Conservation (phyloP, 192 early-diverging fungal species). For the Entomortierella beljakovae region DNA sequence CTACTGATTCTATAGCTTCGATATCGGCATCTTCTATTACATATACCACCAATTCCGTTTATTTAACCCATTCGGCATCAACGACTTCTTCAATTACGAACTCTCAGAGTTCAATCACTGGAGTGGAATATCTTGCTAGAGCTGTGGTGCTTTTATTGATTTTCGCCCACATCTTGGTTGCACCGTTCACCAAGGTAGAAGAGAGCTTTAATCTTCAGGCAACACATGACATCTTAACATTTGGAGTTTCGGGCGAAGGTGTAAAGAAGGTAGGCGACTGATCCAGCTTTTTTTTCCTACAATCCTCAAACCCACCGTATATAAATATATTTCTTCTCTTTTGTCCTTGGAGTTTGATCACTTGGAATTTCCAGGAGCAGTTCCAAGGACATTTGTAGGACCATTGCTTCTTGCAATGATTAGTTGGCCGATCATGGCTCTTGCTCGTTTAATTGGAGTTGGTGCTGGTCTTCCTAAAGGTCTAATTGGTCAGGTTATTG, state of each 20-base stretch:
- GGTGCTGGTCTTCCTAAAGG: conserved; percentile 43
- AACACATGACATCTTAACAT: conserved; percentile 85
- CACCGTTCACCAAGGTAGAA: conserved; percentile 95
- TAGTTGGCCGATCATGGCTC: conserved; percentile 60
- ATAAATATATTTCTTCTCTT: not conserved
- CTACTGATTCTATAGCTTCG: not conserved
- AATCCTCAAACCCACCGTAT: not conserved
- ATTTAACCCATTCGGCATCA: not conserved
- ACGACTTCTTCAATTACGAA: conserved; percentile 2
- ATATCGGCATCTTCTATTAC: not conserved
- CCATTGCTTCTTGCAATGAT: conserved; percentile 71
- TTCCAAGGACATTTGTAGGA: conserved; percentile 93
- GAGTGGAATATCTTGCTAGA: conserved; percentile 1
- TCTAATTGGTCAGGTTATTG: conserved; percentile 53
- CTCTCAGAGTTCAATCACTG: conserved; percentile 1
- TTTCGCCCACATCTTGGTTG: conserved; percentile 52
- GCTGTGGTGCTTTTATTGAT: conserved; percentile 19
- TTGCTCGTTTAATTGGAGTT: conserved; percentile 25
- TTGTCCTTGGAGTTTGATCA: conserved; percentile 67
- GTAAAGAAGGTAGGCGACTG: conserved; percentile 32
- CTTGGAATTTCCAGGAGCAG: conserved; percentile 92
- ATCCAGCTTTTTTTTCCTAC: not conserved
- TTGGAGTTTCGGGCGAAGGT: conserved; percentile 51
- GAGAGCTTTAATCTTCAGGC: conserved; percentile 98
- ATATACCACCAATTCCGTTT: not conserved